phyloP scores from a whole-genome alignment of 2,329 filamentous ascomycete species.

The Myriosclerotinia curreyana region DNA sequence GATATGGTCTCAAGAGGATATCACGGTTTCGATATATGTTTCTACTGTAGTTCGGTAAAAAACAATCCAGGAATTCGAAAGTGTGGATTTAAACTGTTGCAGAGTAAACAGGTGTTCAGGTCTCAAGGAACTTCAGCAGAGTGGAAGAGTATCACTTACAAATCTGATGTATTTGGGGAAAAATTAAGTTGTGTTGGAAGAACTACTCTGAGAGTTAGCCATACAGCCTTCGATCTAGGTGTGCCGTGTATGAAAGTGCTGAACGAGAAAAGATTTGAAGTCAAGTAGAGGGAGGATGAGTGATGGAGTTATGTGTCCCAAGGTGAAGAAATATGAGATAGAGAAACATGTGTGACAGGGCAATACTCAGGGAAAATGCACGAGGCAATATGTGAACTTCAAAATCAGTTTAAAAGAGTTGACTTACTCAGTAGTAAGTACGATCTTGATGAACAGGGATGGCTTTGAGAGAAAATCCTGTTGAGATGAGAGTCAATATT shows the following conservation, averaged over 20 bases:
- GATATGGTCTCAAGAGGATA: background rate
- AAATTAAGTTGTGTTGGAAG: background rate
- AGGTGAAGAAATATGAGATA: background rate
- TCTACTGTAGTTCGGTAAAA: background rate
- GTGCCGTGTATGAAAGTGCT: background rate
- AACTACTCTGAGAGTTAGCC: conserved; percentile 4
- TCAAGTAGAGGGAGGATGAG: background rate
- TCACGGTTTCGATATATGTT: too few relatives aligned
- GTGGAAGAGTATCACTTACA: background rate
- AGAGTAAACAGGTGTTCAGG: background rate
- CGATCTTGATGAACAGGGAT: background rate
- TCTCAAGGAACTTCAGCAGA: background rate
- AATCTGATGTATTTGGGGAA: background rate
- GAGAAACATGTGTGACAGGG: background rate
- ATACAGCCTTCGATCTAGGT: background rate
- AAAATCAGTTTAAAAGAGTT: background rate
- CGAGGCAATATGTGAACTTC: background rate
- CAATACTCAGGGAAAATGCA: background rate
- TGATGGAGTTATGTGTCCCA: background rate
- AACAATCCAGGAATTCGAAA: background rate
- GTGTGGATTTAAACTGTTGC: background rate
- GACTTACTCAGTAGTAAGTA: conserved; percentile 1
- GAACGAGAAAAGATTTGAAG: background rate
- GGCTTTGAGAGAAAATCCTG: background rate
- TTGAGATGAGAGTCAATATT: background rate